These are phyloP conservation scores for Metschnikowia proteae DNA, from an alignment of 805 yeast genomes.

Conservation along the genomic window DNA sequence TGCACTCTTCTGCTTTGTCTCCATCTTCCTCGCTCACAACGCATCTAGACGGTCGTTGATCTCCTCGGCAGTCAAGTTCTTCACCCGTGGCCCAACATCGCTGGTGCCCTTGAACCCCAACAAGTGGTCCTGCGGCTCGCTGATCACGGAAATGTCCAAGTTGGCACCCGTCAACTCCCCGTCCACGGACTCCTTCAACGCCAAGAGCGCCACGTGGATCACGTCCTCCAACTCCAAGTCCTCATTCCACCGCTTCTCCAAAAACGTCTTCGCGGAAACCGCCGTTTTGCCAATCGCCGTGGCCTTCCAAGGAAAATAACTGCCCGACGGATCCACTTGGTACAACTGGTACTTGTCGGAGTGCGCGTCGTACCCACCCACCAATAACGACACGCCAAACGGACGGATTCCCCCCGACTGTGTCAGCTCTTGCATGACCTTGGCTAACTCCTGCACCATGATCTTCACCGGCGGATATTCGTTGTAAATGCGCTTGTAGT, in stretches of 20 bases:
- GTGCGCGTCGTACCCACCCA: slow-evolving; percentile 89
- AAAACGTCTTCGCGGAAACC: slow-evolving; percentile 91
- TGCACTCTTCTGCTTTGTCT: no score
- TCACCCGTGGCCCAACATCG: slow-evolving; percentile 85
- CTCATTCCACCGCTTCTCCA: slow-evolving; percentile 98
- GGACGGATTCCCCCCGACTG: slow-evolving; percentile 99
- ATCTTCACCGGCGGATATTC: slow-evolving; percentile 97
- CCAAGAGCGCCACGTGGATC: slow-evolving; percentile 89
- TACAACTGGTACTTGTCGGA: slow-evolving; percentile 69
- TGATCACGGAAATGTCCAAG: slow-evolving; percentile 85
- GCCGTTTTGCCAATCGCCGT: slow-evolving; percentile 98
- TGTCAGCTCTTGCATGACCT: slow-evolving; percentile 97
- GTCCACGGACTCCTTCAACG: slow-evolving; percentile 93
- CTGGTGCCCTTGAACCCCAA: slow-evolving; percentile 84
- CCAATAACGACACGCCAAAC: slow-evolving; percentile 90
- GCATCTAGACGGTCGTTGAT: slow-evolving; percentile 94
- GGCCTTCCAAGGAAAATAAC: slow-evolving; percentile 99
- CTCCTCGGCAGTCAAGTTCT: slow-evolving; percentile 81
- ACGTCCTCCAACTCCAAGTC: slow-evolving; percentile 98
- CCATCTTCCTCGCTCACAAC: slow-evolving; percentile 39
- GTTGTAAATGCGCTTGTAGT: slow-evolving; percentile 88
- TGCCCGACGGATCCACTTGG: slow-evolving; percentile 97
- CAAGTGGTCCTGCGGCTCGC: slow-evolving; percentile 74
- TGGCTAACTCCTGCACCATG: slow-evolving; percentile 90
- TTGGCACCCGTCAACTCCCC: slow-evolving; percentile 98